Base-by-base conservation (phyloP, 2,329 filamentous ascomycete genomes). In the Lecanicillium sp. region DNA sequence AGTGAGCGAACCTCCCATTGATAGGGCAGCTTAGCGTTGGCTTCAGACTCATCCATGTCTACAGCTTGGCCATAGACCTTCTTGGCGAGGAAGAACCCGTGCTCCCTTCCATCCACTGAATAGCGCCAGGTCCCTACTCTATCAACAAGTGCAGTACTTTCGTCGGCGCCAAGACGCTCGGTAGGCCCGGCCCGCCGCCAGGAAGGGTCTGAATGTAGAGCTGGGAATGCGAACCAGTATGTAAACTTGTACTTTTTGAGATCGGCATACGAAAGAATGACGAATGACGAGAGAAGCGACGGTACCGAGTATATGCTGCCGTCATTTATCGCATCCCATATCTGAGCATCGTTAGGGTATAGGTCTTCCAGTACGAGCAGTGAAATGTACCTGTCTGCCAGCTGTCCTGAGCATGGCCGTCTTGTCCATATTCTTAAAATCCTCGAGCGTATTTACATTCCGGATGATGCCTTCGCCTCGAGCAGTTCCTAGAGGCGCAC, bases 151-250 rank as follows among this genome's bases (percentile, higher is more conserved):
- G 78, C 73, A 3, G 80, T 81, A 42, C 83, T 90, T 59, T 96
- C 90, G 45, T 74, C 67, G 3, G 73, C 55, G 3, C 70, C 75
- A 34, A 96, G 63, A 34, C 59, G 70, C 38, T 67, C 62, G 34
- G 75, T 65, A 8, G 67, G 67, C 3, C 68, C 72, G 2, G 70
- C 60, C 37, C 80, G 68, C 50, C 76, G 81, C 92, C 92, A 98
- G 19, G 73, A 69, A 2, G 87, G 86, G 39, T 90, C 82, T 4
- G 90, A 94, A 57, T 94, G 89, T 32, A 98, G 71, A 13, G 90
- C 88, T 1, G 92, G 92, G 54, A 94, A 98, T 5, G 84, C 90
- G 60, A 96, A 96, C 80, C 94, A 94, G 63, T 96, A 96, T n/a
- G 83, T 87, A 57, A 96, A 95, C 46, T 82, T 86, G 65, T 96